Evolutionary conservation across 2,329 filamentous ascomycete genomes (phyloP).

Genomic region (Stachybotrys chartarum): DNA sequence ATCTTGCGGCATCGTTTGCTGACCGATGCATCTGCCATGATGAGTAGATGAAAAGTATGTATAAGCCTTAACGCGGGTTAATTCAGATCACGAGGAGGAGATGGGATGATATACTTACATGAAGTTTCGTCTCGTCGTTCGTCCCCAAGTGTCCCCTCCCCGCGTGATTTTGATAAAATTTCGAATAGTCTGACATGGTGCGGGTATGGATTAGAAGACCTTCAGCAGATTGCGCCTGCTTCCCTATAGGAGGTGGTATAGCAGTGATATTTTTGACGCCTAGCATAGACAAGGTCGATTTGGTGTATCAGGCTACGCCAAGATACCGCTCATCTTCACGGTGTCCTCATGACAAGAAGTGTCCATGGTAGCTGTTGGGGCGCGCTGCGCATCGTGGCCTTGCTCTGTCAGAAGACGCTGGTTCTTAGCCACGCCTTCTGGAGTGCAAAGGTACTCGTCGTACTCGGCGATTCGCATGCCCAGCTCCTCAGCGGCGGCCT

Average conservation of each 20-base stretch:
- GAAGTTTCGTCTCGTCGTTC: no score
- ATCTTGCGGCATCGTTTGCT: neutral
- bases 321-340: neutral
- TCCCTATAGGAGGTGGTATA: no score
- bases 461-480: constrained; percentile 45
- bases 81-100: neutral
- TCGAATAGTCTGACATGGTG: no score
- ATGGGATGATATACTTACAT: no score
- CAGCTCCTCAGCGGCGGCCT: constrained; percentile 46
- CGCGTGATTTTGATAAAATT: no score
- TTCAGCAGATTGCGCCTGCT: no score
- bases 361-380: neutral
- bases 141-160: no score
- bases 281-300: no score
- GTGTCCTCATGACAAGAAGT: neutral
- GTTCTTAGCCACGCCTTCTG: constrained; percentile 12
- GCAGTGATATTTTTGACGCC: no score
- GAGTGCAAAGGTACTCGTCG: constrained; percentile 31
- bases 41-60: neutral
- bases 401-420: neutral
- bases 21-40: neutral
- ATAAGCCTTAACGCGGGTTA: neutral
- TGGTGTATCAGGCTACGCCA: no score
- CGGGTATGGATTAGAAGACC: no score
- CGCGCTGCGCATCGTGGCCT: constrained; percentile 13